Conservation (phyloP, 768 basidiomycete genomes). For the Mycena sanguinolenta region DNA sequence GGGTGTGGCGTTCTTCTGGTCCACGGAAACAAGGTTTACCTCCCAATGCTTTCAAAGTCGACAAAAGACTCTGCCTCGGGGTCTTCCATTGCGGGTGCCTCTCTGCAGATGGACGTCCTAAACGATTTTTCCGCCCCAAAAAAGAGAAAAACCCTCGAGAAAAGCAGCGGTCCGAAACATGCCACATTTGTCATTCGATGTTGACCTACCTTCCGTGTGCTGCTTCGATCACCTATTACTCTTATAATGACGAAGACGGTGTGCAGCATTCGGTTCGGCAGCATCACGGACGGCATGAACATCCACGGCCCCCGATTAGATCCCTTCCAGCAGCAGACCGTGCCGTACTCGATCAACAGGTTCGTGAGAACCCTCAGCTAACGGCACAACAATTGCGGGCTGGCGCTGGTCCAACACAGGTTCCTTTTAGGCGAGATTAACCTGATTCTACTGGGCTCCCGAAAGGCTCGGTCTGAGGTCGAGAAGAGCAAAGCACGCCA, state of each 20-base stretch:
- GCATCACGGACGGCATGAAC: background rate
- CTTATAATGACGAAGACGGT: background rate
- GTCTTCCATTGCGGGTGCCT: constrained; percentile 10
- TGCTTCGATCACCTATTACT: background rate
- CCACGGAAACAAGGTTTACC: background rate
- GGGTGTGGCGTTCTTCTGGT: constrained; percentile 12
- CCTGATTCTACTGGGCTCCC: background rate
- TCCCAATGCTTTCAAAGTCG: background rate
- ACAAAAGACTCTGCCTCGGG: constrained; percentile 13
- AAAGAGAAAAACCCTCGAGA: background rate
- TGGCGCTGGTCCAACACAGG: background rate
- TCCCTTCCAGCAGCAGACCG: background rate
- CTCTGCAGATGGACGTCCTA: background rate
- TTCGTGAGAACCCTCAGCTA: background rate
- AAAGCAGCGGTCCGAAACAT: background rate
- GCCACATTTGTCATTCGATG: constrained; percentile 1
- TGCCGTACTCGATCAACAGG: background rate
- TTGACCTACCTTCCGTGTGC: background rate
- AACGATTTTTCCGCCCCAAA: constrained; percentile 2
- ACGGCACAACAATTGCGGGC: constrained; percentile 8
- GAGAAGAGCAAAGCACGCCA: constrained; percentile 9
- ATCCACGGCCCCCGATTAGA: background rate
- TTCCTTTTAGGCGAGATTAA: background rate
- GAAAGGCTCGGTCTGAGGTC: constrained; percentile 10
- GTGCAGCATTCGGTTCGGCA: background rate